Conservation (phyloP, 495 filamentous ascomycete species). For the Xylaria longipes region DNA sequence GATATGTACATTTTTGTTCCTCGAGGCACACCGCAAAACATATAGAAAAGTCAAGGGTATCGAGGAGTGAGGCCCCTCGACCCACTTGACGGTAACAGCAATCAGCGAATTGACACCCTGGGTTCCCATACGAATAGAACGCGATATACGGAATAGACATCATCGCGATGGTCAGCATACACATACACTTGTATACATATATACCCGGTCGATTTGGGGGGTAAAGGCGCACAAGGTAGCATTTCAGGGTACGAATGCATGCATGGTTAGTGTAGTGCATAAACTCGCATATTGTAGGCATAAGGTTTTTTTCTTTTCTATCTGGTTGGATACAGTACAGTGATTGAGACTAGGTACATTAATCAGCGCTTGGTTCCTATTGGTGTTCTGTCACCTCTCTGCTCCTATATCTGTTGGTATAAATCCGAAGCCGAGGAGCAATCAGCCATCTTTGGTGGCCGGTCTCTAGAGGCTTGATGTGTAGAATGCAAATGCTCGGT, state of each 20-base stretch:
- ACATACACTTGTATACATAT: constrained; percentile 7
- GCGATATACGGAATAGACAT: constrained; percentile 14
- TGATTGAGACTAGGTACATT: background rate
- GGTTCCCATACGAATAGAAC: constrained; percentile 12
- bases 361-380: background rate
- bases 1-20: constrained; percentile 91
- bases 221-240: constrained; percentile 5
- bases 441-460: background rate
- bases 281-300: background rate
- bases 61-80: constrained; percentile 40
- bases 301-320: background rate
- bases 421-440: background rate
- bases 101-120: constrained; percentile 13
- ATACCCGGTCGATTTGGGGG: background rate
- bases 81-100: background rate
- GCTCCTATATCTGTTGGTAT: background rate
- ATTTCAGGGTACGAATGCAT: background rate
- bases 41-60: constrained; percentile 61
- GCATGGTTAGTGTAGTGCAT: background rate
- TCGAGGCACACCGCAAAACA: constrained; percentile 86
- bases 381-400: background rate
- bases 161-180: background rate
- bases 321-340: background rate
- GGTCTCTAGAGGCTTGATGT: background rate
- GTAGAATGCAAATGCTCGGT: constrained; percentile 21